Evolutionary conservation across 768 basidiomycete species (phyloP).

Genomic region (Omphalotus guepiniiformis): DNA sequence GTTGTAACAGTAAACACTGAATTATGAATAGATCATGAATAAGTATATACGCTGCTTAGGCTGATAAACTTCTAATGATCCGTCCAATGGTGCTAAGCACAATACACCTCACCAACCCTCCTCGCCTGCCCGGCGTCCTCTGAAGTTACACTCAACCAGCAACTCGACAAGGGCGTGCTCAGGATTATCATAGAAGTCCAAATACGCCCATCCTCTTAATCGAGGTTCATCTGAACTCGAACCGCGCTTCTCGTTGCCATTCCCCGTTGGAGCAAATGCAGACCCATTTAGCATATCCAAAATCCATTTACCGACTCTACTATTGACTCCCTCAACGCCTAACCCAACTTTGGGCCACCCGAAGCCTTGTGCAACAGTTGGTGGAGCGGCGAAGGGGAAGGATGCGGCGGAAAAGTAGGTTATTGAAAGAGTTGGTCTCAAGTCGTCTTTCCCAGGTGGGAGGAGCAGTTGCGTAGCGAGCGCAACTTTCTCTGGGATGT

Average conservation of each 20-base stretch:
- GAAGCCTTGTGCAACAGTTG: constrained; percentile 73
- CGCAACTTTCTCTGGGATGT: constrained; percentile 78
- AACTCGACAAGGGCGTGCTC: constrained; percentile 54
- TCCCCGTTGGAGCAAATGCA: not conserved
- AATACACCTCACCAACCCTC: constrained; percentile 45
- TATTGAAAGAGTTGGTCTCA: constrained; percentile 55
- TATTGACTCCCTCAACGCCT: constrained; percentile 86
- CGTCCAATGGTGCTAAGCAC: too few relatives aligned
- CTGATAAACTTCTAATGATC: too few relatives aligned
- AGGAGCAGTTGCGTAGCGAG: constrained; percentile 53
- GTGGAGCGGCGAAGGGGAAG: constrained; percentile 77
- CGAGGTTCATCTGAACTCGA: constrained; percentile 28
- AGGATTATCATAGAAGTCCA: constrained; percentile 72
- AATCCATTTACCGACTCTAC: constrained; percentile 68
- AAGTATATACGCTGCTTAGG: too few relatives aligned
- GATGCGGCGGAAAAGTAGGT: constrained; percentile 79
- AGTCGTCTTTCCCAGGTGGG: constrained; percentile 23
- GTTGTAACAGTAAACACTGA: too few relatives aligned
- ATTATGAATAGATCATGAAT: too few relatives aligned
- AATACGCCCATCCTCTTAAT: constrained; percentile 70
- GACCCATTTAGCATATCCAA: constrained; percentile 42
- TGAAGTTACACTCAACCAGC: constrained; percentile 76
- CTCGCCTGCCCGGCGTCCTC: constrained; percentile 39
- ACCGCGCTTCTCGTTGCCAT: constrained; percentile 7
- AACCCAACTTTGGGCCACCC: constrained; percentile 75